Evolutionary conservation across 345 rosid genomes (phyloP).

Genomic region (Moricandia moricandioides): DNA sequence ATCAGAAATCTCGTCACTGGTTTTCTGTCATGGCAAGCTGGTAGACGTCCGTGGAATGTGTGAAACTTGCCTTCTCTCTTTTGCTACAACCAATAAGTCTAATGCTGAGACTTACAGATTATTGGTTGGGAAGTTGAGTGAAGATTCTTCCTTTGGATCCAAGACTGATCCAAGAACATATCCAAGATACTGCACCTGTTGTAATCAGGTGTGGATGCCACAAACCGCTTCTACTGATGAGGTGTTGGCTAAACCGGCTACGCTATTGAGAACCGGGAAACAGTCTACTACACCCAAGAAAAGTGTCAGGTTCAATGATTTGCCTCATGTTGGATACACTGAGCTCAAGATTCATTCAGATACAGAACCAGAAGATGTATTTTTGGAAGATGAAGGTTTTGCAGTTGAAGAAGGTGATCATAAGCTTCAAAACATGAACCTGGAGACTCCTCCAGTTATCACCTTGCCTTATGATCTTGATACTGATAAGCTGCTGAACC

Average conservation of each 20-base stretch:
- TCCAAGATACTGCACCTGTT: conserved; percentile 59
- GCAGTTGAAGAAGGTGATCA: conserved; percentile 27
- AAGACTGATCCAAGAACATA: conserved; percentile 36
- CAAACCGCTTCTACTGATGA: conserved; percentile 29
- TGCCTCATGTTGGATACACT: conserved; percentile 63
- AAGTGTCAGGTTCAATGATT: conserved; percentile 35
- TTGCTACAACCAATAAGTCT: conserved; percentile 69
- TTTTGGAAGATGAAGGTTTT: conserved; percentile 34
- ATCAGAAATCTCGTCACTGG: conserved; percentile 80
- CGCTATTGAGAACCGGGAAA: conserved; percentile 30
- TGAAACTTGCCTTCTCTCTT: conserved; percentile 74
- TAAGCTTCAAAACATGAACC: conserved; percentile 31
- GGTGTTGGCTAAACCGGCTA: conserved; percentile 34
- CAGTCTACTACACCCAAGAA: conserved; percentile 32
- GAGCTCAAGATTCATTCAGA: conserved; percentile 73
- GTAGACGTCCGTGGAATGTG: conserved; percentile 80
- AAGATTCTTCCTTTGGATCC: conserved; percentile 41
- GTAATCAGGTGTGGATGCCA: conserved; percentile 54
- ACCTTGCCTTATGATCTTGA: conserved; percentile 38
- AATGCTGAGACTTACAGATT: conserved; percentile 81
- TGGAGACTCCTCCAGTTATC: conserved; percentile 39
- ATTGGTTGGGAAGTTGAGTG: conserved; percentile 74
- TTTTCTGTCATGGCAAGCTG: conserved; percentile 73
- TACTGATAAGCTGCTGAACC: conserved; percentile 47
- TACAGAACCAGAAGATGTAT: conserved; percentile 37